Conservation (phyloP, 148 eudicot genomes). For the Cornus controversa region DNA sequence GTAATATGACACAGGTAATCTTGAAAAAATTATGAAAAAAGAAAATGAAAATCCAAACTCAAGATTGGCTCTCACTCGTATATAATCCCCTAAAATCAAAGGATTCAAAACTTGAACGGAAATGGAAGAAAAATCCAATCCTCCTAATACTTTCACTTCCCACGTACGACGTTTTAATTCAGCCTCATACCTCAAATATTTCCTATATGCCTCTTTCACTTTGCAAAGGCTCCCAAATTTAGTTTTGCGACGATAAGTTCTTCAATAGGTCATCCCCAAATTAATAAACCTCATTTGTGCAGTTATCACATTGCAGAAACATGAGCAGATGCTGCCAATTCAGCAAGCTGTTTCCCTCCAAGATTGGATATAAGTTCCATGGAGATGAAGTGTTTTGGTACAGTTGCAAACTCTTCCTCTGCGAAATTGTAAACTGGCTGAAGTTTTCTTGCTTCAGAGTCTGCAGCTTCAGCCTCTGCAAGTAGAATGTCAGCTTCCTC, state of each 20-base stretch:
- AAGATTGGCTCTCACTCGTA: not conserved
- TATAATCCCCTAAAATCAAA: not conserved
- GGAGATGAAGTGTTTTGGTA: constrained; percentile 35
- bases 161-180: not conserved
- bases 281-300: not conserved
- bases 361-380: constrained; percentile 53
- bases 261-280: not conserved
- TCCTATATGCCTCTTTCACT: not conserved
- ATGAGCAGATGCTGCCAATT: constrained; percentile 29
- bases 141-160: not conserved
- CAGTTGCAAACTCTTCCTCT: constrained; percentile 36
- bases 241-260: not conserved
- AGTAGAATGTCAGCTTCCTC: constrained; percentile 67
- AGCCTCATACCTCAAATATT: not conserved
- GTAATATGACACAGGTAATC: no score
- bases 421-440: constrained; percentile 36
- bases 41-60: no score
- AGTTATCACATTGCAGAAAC: not conserved
- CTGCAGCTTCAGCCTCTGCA: constrained; percentile 69
- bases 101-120: not conserved
- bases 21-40: no score
- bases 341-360: constrained; percentile 47
- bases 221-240: not conserved
- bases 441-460: constrained; percentile 59
- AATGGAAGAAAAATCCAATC: not conserved